A percentile compares a stretch with the other conserved stretches of the same genome.
phyloP scores from a whole-genome alignment of 73 alveolate genomes.

The Halteria grandinella region DNA sequence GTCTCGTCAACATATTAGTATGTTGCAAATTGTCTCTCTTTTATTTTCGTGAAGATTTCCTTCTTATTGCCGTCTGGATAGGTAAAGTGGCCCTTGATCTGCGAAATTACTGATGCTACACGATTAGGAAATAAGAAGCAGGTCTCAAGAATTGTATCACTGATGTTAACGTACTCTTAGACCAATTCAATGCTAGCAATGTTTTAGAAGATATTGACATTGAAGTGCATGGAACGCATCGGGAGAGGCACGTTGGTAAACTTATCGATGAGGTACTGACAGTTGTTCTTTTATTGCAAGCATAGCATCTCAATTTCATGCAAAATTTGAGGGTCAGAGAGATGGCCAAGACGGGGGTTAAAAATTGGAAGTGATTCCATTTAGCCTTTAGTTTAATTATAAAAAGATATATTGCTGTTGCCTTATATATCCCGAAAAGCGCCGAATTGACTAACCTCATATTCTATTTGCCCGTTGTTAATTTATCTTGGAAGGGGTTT shows the following conservation, averaged over 20 bases:
- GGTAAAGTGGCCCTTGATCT: slow-evolving; percentile 8
- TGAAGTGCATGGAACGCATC: not conserved
- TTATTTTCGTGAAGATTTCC: slow-evolving; percentile 33
- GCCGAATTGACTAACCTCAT: too few species aligned
- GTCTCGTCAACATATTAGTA: slow-evolving; percentile 61
- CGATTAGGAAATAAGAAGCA: slow-evolving; percentile 54
- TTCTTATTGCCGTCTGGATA: slow-evolving; percentile 28
- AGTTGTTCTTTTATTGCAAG: too few species aligned
- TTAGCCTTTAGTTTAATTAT: too few species aligned
- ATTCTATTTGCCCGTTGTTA: too few species aligned
- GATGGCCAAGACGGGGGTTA: too few species aligned
- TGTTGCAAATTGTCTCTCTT: slow-evolving; percentile 46
- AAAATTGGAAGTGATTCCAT: too few species aligned
- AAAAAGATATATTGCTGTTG: too few species aligned
- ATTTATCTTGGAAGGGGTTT: too few species aligned
- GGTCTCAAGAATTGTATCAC: slow-evolving; percentile 62
- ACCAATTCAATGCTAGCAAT: slow-evolving; percentile 24
- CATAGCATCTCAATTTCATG: too few species aligned
- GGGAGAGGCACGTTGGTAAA: slow-evolving; percentile 30
- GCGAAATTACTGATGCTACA: slow-evolving; percentile 18
- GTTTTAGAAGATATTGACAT: not conserved
- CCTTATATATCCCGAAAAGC: too few species aligned
- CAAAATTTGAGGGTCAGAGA: too few species aligned
- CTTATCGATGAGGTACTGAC: not conserved
- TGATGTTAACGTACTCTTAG: slow-evolving; percentile 39